Evolutionary conservation across 139 green algal genomes (phyloP).

Genomic region (Picochlorum sp.): DNA sequence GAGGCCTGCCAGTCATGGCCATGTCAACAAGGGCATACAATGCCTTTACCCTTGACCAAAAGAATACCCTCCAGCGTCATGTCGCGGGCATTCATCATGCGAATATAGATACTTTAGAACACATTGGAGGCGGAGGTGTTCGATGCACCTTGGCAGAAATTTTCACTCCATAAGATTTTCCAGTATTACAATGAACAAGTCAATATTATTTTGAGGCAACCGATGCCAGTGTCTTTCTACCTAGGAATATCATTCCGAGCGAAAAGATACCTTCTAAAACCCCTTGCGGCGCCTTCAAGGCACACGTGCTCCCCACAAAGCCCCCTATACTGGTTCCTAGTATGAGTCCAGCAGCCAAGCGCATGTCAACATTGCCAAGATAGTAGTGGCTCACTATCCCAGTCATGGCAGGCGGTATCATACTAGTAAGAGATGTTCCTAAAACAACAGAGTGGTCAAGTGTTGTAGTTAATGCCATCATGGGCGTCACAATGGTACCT

Average conservation of each 20-base stretch:
- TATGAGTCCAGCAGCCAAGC: constrained; percentile 46
- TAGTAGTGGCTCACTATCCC: constrained; percentile 47
- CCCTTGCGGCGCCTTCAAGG: constrained; percentile 37
- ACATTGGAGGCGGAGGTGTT: constrained; percentile 83
- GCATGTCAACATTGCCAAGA: constrained; percentile 67
- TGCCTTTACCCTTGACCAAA: constrained; percentile 78
- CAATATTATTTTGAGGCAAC: too few species aligned
- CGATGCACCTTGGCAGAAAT: constrained; percentile 85
- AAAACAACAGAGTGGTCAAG: constrained; percentile 34
- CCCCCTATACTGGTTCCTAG: constrained; percentile 49
- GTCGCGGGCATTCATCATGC: constrained; percentile 71
- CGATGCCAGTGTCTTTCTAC: constrained; percentile 41
- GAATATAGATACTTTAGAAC: constrained; percentile 86
- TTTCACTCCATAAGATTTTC: constrained; percentile 36
- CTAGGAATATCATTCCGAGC: constrained; percentile 57
- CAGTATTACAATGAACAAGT: too few species aligned
- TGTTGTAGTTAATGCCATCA: constrained; percentile 30
- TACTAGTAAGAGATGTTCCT: constrained; percentile 53
- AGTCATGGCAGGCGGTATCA: constrained; percentile 46
- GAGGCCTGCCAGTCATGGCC: constrained; percentile 75
- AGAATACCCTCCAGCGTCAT: constrained; percentile 48
- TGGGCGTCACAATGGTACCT: constrained; percentile 45
- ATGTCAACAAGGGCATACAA: constrained; percentile 77
- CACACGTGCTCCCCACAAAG: constrained; percentile 36
- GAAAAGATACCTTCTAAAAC: constrained; percentile 51